Conservation (phyloP, 148 eudicot species). For the Drosera capensis region DNA sequence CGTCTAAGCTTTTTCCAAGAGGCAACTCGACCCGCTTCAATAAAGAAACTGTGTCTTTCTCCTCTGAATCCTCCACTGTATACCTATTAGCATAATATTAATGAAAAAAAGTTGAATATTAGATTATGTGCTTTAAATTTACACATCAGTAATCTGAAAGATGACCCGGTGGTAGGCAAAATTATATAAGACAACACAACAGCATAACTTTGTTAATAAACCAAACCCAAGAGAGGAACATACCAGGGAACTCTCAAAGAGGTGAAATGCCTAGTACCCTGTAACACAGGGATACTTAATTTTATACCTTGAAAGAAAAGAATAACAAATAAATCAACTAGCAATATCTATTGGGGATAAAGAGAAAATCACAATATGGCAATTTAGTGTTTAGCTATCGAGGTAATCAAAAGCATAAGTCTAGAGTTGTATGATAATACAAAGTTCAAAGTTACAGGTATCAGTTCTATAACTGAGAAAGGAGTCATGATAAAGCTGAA, state of each 20-base stretch:
- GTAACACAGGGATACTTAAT: slow-evolving; percentile 5
- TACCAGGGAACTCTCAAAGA: slow-evolving; percentile 32
- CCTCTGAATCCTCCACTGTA: slow-evolving; percentile 17
- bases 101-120: slow-evolving; percentile 7
- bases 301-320: too few species aligned
- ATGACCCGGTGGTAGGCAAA: too few species aligned
- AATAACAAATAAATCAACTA: too few species aligned
- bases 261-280: slow-evolving; percentile 20
- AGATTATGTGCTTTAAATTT: slow-evolving; percentile 2
- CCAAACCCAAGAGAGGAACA: slow-evolving; percentile 4
- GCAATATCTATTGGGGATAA: too few species aligned
- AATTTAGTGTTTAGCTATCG: background rate
- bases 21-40: slow-evolving; percentile 17
- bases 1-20: slow-evolving; percentile 20
- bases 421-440: background rate
- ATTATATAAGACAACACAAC: background rate
- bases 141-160: background rate
- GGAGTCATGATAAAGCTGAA: too few species aligned
- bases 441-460: background rate
- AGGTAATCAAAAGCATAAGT: background rate
- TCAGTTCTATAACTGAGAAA: too few species aligned
- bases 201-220: background rate
- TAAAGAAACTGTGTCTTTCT: slow-evolving; percentile 6
- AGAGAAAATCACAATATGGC: background rate
- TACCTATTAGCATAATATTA: slow-evolving; percentile 22